Percentiles rank a stretch among this genome's conserved stretches.
phyloP scores from a whole-genome alignment of 2,329 filamentous ascomycete genomes.

The Cladosporium oxysporum region DNA sequence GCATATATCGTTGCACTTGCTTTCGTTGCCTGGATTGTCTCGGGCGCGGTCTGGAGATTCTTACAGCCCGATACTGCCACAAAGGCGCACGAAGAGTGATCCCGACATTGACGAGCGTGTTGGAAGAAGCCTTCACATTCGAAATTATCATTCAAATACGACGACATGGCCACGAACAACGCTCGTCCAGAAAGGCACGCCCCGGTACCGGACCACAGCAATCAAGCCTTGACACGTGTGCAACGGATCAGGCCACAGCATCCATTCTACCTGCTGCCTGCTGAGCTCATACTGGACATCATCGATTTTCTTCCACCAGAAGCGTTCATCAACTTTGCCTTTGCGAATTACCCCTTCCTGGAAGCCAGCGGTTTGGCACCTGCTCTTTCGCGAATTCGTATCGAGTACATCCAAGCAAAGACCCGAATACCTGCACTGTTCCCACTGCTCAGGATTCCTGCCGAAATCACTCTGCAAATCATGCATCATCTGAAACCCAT shows the following conservation, averaged over 20 bases:
- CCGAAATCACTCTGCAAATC: constrained; percentile 45
- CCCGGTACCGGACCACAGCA: not conserved
- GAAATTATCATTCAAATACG: constrained; percentile 20
- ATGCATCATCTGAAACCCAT: constrained; percentile 40
- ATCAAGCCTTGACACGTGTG: not conserved
- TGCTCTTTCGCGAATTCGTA: constrained; percentile 33
- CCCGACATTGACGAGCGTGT: not conserved
- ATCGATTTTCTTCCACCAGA: constrained; percentile 43
- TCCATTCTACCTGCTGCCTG: constrained; percentile 45
- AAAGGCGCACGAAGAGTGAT: constrained; percentile 32
- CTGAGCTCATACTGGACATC: constrained; percentile 51
- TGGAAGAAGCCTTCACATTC: not conserved
- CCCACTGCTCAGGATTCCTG: constrained; percentile 38
- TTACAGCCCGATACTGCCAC: constrained; percentile 25
- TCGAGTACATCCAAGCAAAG: constrained; percentile 35
- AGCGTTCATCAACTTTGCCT: constrained; percentile 48
- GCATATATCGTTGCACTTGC: constrained; percentile 67
- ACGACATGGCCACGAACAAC: not conserved
- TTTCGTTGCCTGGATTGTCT: constrained; percentile 53
- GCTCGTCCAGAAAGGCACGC: not conserved
- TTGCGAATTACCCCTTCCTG: constrained; percentile 50
- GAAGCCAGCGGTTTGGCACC: constrained; percentile 41
- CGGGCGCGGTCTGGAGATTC: constrained; percentile 44
- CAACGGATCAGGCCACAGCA: constrained; percentile 25
- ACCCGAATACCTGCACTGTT: constrained; percentile 34